These are phyloP conservation scores for Plasmodium gaboni DNA, from an alignment of 169 alveolate species.

Conservation along the genomic window DNA sequence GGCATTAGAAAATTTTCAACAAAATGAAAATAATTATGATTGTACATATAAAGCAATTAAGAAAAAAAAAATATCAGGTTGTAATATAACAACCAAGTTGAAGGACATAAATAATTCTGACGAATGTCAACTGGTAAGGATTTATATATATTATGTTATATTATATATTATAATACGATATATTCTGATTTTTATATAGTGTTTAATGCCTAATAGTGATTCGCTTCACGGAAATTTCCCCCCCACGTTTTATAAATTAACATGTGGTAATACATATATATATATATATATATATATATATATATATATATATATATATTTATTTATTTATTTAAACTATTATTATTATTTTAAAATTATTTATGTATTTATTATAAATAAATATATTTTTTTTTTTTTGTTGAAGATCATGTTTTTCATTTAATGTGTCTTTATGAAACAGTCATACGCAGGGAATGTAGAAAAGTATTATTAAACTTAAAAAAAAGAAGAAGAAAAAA, in stretches of 20 bases:
- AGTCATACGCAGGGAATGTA: conserved; percentile 64
- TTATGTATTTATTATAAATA: neutral
- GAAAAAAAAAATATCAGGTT: conserved; percentile 2
- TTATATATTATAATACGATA: neutral
- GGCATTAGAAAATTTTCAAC: conserved; percentile 27
- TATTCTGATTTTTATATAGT: conserved; percentile 3
- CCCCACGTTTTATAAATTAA: conserved; percentile 52
- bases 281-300: neutral
- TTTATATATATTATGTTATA: neutral
- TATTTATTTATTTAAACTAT: neutral
- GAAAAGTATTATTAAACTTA: conserved; percentile 29
- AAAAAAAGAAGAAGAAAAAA: conserved; percentile 10
- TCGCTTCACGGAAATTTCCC: conserved; percentile 74
- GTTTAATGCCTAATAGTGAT: conserved; percentile 72
- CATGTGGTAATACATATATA: conserved; percentile 38
- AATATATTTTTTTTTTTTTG: conserved; percentile 10
- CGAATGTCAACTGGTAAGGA: conserved; percentile 45
- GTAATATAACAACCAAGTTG: conserved; percentile 9
- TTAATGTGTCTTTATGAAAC: conserved; percentile 74
- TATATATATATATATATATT: neutral
- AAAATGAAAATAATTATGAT: conserved; percentile 32
- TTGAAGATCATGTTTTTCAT: conserved; percentile 66
- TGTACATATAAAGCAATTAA: conserved; percentile 18
- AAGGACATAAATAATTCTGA: conserved; percentile 11
- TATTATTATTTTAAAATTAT: neutral